Conservation (phyloP, 2,329 filamentous ascomycete genomes). For the Triangularia setosa region DNA sequence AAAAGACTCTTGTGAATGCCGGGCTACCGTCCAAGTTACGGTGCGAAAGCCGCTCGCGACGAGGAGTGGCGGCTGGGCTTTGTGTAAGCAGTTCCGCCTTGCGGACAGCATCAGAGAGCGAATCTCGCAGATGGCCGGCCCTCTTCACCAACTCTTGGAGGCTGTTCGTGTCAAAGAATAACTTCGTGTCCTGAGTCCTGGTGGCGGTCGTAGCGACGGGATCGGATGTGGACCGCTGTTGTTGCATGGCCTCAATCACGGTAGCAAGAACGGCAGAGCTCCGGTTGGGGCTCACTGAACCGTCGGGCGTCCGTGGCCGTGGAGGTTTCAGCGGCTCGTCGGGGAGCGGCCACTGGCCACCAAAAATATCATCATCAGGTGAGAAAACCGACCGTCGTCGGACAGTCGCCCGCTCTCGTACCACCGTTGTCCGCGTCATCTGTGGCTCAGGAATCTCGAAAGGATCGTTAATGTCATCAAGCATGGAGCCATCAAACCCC, state of each 20-base stretch:
- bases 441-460: conserved; percentile 41
- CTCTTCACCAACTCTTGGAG: conserved; percentile 63
- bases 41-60: conserved; percentile 40
- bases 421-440: conserved; percentile 48
- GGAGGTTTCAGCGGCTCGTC: conserved; percentile 36
- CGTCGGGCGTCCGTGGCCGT: conserved; percentile 40
- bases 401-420: conserved; percentile 49
- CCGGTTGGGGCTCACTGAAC: conserved; percentile 27
- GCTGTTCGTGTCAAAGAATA: conserved; percentile 67
- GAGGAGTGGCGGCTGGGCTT: conserved; percentile 51
- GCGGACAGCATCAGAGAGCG: conserved; percentile 57
- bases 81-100: conserved; percentile 55
- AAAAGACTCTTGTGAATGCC: conserved; percentile 65
- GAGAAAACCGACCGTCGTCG: conserved; percentile 60
- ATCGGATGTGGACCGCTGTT: conserved; percentile 45
- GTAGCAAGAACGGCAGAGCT: conserved; percentile 52
- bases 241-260: conserved; percentile 62
- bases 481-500: conserved; percentile 44
- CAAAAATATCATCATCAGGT: conserved; percentile 65
- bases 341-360: conserved; percentile 43
- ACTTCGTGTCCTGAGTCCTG: conserved; percentile 45
- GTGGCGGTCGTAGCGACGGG: conserved; percentile 30
- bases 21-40: conserved; percentile 52
- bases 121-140: conserved; percentile 56
- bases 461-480: conserved; percentile 42